Base-by-base conservation (phyloP, 2,329 filamentous ascomycete genomes). In the Aspergillus latus region DNA sequence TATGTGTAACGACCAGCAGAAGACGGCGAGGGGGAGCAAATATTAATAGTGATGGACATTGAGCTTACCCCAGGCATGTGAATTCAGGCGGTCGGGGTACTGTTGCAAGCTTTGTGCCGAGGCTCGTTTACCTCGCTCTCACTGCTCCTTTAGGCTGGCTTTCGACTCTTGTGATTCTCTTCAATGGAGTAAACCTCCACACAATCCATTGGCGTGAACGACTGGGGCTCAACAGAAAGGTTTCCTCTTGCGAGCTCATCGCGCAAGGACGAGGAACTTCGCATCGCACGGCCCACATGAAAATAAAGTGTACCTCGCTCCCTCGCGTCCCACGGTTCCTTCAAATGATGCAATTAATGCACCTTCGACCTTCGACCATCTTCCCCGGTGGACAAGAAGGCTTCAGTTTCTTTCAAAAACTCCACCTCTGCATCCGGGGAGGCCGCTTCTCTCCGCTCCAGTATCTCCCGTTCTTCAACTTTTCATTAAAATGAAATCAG, bases 11-110 rank as follows among this genome's bases (percentile, higher is more conserved):
- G 21, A 10, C 21, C 21, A 21, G 21, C 21, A 50, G 45, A 16
- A 46, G 42, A 47, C 15, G 36, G 39, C 21, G 43, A 55, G 50
- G 55, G 52, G 57, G 44, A 42, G 50, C 44, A 60, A 59, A 54
- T 56, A 58, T 58, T 60, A 63, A 60, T 62, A 68, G 66, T 60
- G 49, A 64, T 59, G 58, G 56, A 21, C 58, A 60, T 50, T 44
- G 50, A 62, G 59, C 65, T 69, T 39, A 49, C 56, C 61, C 60
- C 60, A 57, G 56, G 54, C 61, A 63, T 62, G 60, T 64, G 62
- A 60, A 62, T 53, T 48, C 54, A 57, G 52, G 55, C 57, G 59
- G 57, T 62, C 55, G 58, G 47, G 44, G 55, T 28, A 16, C 52
- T 26, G 47, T 44, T 57, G 54, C 34, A 13, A 37, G 11, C 34